phyloP scores from a whole-genome alignment of 2,329 filamentous ascomycete species.

The Phaeosphaeria sp. region DNA sequence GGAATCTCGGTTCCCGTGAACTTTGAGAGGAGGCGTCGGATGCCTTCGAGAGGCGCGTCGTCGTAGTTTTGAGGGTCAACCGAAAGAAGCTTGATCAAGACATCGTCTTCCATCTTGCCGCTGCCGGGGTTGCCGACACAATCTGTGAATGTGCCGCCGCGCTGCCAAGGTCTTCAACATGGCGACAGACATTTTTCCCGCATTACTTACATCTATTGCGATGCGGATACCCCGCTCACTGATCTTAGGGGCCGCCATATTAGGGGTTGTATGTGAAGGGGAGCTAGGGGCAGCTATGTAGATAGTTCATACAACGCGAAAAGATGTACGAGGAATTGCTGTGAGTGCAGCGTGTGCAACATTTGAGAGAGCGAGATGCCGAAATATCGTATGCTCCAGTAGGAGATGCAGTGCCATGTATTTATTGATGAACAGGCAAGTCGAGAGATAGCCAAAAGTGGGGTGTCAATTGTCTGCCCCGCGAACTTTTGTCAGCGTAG shows the following conservation, averaged over 20 bases:
- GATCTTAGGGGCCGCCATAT: slow-evolving; percentile 36
- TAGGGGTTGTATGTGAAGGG: slow-evolving; percentile 1
- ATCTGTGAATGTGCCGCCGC: slow-evolving; percentile 91
- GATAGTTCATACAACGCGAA: not conserved
- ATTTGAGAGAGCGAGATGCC: not conserved
- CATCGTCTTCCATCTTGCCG: slow-evolving; percentile 73
- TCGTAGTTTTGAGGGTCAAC: slow-evolving; percentile 90
- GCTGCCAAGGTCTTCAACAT: slow-evolving; percentile 47
- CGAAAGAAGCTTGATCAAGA: slow-evolving; percentile 86
- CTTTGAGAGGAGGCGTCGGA: slow-evolving; percentile 81
- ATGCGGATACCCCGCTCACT: slow-evolving; percentile 70
- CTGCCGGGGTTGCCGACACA: slow-evolving; percentile 82
- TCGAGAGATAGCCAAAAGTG: slow-evolving; percentile 3
- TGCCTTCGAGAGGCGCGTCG: slow-evolving; percentile 90
- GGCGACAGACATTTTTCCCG: not conserved
- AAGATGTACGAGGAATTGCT: not conserved
- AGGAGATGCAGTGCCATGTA: not conserved
- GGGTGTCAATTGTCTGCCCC: slow-evolving; percentile 4
- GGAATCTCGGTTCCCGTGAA: slow-evolving; percentile 79
- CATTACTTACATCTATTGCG: slow-evolving; percentile 63
- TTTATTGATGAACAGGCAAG: not conserved
- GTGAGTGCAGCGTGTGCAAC: too few relatives aligned
- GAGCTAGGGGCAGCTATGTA: not conserved
- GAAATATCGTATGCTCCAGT: too few relatives aligned
- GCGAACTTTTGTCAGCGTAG: slow-evolving; percentile 5